A percentile compares a stretch with the other conserved stretches of the same genome.
These are phyloP conservation scores for Aspergillus ellipticus DNA, from an alignment of 495 filamentous ascomycete species.

Conservation along the genomic window DNA sequence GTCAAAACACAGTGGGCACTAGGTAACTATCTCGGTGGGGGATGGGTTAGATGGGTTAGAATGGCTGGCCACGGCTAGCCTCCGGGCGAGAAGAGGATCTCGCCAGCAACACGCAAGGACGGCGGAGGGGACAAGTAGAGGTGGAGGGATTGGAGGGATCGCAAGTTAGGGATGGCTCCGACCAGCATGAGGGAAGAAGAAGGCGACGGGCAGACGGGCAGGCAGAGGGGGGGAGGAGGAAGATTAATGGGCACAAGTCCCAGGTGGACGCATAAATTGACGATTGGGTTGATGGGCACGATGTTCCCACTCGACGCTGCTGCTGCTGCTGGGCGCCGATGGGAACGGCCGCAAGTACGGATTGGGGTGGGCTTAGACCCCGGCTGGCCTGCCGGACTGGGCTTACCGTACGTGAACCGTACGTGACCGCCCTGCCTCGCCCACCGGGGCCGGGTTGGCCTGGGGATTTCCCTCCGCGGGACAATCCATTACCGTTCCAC, in stretches of 20 bases:
- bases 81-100: background rate
- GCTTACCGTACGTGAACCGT: background rate
- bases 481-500: background rate
- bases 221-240: background rate
- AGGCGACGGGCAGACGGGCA: too few species aligned
- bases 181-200: slow-evolving; percentile 1
- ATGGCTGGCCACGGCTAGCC: slow-evolving; percentile 16
- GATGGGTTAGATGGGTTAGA: slow-evolving; percentile 8
- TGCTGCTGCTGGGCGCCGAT: background rate
- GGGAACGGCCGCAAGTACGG: background rate
- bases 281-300: slow-evolving; percentile 5
- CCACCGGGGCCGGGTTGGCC: background rate
- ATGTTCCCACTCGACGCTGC: too few species aligned
- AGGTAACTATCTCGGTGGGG: slow-evolving; percentile 15
- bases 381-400: background rate
- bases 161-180: slow-evolving; percentile 2
- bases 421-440: too few species aligned
- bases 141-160: background rate
- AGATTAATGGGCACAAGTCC: slow-evolving; percentile 3
- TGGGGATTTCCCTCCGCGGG: background rate
- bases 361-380: background rate
- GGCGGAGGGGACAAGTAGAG: background rate
- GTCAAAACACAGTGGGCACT: slow-evolving; percentile 30
- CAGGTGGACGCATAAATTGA: slow-evolving; percentile 7
- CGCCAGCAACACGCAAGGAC: background rate